Evolutionary conservation across 139 green algal species (phyloP).

Genomic region (Chara braunii): DNA sequence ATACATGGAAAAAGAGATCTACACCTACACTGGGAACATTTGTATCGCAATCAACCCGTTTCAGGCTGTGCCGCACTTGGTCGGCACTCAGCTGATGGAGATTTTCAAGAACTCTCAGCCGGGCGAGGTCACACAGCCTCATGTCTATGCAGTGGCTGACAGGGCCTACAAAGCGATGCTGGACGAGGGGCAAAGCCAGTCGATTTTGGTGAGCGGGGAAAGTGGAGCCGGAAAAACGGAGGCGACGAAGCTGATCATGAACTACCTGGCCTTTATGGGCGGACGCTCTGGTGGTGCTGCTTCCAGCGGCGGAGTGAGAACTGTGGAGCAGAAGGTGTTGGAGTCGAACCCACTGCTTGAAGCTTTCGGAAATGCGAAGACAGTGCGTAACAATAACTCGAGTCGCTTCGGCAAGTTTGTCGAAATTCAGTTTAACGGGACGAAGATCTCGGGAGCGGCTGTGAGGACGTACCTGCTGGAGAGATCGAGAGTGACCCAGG

Average conservation of each 20-base stretch:
- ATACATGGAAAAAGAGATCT: constrained; percentile 50
- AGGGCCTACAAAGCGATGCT: constrained; percentile 13
- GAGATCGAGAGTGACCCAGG: constrained; percentile 77
- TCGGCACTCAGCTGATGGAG: constrained; percentile 37
- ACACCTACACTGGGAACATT: constrained; percentile 72
- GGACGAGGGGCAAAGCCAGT: constrained; percentile 40
- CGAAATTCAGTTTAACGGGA: constrained; percentile 90
- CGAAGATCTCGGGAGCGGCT: constrained; percentile 42
- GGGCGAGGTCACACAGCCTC: constrained; percentile 15
- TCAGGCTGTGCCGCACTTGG: constrained; percentile 60
- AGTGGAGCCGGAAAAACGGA: constrained; percentile 46
- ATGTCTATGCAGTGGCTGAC: constrained; percentile 21
- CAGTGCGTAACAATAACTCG: constrained; percentile 45
- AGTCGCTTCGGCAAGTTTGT: constrained; percentile 95
- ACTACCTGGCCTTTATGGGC: constrained; percentile 25
- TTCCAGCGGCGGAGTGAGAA: not conserved
- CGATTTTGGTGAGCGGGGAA: constrained; percentile 45
- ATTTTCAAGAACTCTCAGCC: constrained; percentile 6
- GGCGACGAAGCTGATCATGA: constrained; percentile 69
- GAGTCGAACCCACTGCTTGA: constrained; percentile 41
- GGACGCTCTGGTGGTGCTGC: not conserved
- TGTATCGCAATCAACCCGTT: constrained; percentile 78
- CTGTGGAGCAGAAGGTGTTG: not conserved
- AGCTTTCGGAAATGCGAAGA: constrained; percentile 47
- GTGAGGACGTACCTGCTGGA: constrained; percentile 91